A percentile compares a stretch with the other conserved stretches of the same genome.
phyloP scores from a whole-genome alignment of 495 filamentous ascomycete genomes.

The Venustampulla echinocandica region DNA sequence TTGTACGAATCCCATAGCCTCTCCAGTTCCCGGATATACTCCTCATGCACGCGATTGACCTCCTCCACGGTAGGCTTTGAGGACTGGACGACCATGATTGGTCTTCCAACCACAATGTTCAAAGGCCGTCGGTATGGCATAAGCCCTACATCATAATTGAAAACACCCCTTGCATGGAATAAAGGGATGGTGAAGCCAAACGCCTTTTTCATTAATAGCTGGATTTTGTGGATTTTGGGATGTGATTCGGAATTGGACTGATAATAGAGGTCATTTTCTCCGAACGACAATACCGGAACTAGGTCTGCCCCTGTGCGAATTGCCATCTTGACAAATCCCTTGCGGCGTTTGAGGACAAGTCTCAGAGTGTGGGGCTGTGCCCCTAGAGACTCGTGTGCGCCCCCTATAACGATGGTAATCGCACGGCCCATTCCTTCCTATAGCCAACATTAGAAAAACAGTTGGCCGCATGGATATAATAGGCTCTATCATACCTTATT shows the following conservation, averaged over 20 bases:
- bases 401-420: slow-evolving; percentile 92
- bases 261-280: slow-evolving; percentile 93
- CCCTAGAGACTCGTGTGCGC: slow-evolving; percentile 83
- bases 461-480: not conserved
- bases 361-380: slow-evolving; percentile 65
- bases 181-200: slow-evolving; percentile 92
- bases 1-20: slow-evolving; percentile 84
- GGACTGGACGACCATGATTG: slow-evolving; percentile 55
- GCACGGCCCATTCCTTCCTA: slow-evolving; percentile 84
- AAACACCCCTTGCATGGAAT: slow-evolving; percentile 83
- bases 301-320: slow-evolving; percentile 84
- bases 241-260: slow-evolving; percentile 65
- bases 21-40: slow-evolving; percentile 71
- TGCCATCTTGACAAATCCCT: slow-evolving; percentile 90
- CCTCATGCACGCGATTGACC: slow-evolving; percentile 66
- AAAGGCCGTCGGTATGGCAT: slow-evolving; percentile 86
- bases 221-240: slow-evolving; percentile 63
- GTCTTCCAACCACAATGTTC: slow-evolving; percentile 79
- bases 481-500: slow-evolving; percentile 41
- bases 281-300: slow-evolving; percentile 85
- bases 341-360: slow-evolving; percentile 71
- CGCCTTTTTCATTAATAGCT: slow-evolving; percentile 70
- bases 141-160: slow-evolving; percentile 94
- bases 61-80: slow-evolving; percentile 58
- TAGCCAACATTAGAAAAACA: not conserved